Evolutionary conservation across 2,329 filamentous ascomycete species (phyloP), one percentile per base, ranked within the genome.

Genomic region (Coniochaeta prunicola): DNA sequence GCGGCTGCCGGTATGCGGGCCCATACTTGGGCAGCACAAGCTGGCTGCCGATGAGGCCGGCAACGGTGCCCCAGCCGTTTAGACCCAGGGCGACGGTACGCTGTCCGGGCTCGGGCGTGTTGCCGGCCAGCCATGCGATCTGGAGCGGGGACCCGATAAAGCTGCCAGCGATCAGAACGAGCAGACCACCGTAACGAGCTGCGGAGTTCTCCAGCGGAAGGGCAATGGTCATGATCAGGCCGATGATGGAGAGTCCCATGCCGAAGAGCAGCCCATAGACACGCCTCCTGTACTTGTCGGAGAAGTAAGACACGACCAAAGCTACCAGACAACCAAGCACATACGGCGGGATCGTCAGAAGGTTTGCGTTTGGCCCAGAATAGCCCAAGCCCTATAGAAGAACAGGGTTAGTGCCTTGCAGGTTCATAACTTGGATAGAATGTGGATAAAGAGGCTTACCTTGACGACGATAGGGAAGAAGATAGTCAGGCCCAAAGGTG

Each of bases 401-500:
- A 45, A n/a, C 40, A 45, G 8, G 40, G 40, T 45, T 45, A 45
- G 28, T 33, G 19, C 7, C 33, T 21, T 28, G n/a, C 53, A 36
- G 31, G 31, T 36, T 8, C 4, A 56, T 13, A 17, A 9, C 31
- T 34, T 13, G 57, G 55, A 31, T 57, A 53, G 45, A 54, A 45
- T 15, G 19, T 53, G 45, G 55, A 24, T 13, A 34, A 31, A 1
- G 45, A 36, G 19, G 10, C 58, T 55, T 9, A 59, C 58, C 55
- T 59, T 55, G 19, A 59, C 55, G 24, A 59, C 58, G 26, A 59
- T 57, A 10, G 58, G 58, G 31, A 59, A 57, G 45, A 59, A 59
- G 7, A 56, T 59, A 24, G 54, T 57, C 33, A 59, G 36, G 12
- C 58, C 58, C 10, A 57, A 42, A 13, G 55, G 42, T 21, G 54